Evolutionary conservation across 495 filamentous ascomycete species (phyloP), one percentile per base, ranked within the genome.

Genomic region (Aspergillus conjunctus): DNA sequence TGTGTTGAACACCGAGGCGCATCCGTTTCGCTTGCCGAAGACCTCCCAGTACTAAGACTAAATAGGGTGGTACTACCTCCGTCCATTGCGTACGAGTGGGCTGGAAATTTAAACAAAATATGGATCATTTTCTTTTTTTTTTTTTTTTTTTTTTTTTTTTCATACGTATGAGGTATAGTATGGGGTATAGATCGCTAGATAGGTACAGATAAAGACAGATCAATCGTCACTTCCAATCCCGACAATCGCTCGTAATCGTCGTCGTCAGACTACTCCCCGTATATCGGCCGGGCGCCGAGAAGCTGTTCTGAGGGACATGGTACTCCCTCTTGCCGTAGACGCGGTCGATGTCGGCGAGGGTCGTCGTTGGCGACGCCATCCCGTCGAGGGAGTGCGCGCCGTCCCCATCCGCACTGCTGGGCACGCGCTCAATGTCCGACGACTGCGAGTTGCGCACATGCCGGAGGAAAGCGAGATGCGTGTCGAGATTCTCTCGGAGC

Each of bases 1-100:
- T 78, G 88, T 91, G 18, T 81, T 91, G 67, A 83, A 81, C 60
- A 80, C 81, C 7, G 80, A 78, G 58, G 80, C 77, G 26, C 80
- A 83, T 67, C 81, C 80, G 4, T 68, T 79, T 26, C 39, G 59
- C 0, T 11, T 41, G 9, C 37, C 37, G 2, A 8, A 9, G 31
- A 7, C 50, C 3, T 12, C 56, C 21, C 4, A 32, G 37, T 43
- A 26, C 11, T 26, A 52, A 4, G 9, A 7, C 9, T 51, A 3
- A 5, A 7, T 11, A 6, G 18, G 20, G 9, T 22, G 45, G 3
- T 9, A 5, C 17, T 18, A 10, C 45, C 12, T 52, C 32, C 15
- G 20, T 52, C 12, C 48, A 26, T 26, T 51, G n/a, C n/a, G n/a
- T n/a, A n/a, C n/a, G n/a, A n/a, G n/a, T n/a, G n/a, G n/a, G n/a